phyloP scores from a whole-genome alignment of 2,329 filamentous ascomycete genomes.

The Chaetomium olivaceum region DNA sequence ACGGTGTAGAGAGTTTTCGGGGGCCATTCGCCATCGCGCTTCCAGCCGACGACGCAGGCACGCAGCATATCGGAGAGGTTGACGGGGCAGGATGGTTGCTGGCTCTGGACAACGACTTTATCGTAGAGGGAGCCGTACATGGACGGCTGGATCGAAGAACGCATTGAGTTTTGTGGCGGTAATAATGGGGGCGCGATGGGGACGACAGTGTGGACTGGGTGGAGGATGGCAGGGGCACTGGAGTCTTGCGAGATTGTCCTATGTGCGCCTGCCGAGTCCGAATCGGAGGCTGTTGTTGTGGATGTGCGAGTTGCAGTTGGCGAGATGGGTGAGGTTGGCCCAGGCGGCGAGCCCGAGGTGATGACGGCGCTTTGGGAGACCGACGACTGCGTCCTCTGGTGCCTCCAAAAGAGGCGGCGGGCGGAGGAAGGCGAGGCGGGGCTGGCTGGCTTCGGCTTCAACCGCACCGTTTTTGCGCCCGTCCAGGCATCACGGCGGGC shows the following conservation, averaged over 20 bases:
- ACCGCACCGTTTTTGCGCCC: slow-evolving; percentile 63
- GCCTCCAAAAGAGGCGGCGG: slow-evolving; percentile 53
- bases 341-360: slow-evolving; percentile 24
- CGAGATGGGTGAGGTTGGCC: slow-evolving; percentile 32
- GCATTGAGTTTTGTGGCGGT: slow-evolving; percentile 72
- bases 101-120: slow-evolving; percentile 77
- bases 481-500: slow-evolving; percentile 83
- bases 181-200: slow-evolving; percentile 74
- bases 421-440: slow-evolving; percentile 47
- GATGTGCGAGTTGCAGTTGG: slow-evolving; percentile 35
- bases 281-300: slow-evolving; percentile 28
- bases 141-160: slow-evolving; percentile 70
- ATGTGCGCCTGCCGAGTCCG: slow-evolving; percentile 24
- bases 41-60: slow-evolving; percentile 87
- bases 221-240: slow-evolving; percentile 32
- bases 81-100: slow-evolving; percentile 84
- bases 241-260: slow-evolving; percentile 21
- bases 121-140: slow-evolving; percentile 84
- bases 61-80: slow-evolving; percentile 80
- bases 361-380: slow-evolving; percentile 29
- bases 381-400: slow-evolving; percentile 45
- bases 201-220: slow-evolving; percentile 63
- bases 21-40: slow-evolving; percentile 90
- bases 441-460: slow-evolving; percentile 50
- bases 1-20: slow-evolving; percentile 48